Percentiles rank a stretch among this genome's conserved stretches.
These are phyloP conservation scores for Fraxinus latifolia DNA, from an alignment of 305 asterid genomes.

Conservation along the genomic window DNA sequence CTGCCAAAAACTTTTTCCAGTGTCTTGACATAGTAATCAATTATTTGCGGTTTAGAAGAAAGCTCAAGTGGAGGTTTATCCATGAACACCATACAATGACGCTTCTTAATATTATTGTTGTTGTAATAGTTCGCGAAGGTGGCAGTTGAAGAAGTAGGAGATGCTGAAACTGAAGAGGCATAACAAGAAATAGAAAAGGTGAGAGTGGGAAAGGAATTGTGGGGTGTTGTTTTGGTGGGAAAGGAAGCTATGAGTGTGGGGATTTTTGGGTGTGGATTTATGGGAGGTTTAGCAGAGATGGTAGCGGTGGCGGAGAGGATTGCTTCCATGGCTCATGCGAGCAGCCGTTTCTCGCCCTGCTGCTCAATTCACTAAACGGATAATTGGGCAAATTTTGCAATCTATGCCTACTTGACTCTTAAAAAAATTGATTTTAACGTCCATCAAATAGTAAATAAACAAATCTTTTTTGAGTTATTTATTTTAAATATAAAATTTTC, in stretches of 20 bases:
- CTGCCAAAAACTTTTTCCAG: slow-evolving; percentile 64
- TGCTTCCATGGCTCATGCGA: background rate
- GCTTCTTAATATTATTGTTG: background rate
- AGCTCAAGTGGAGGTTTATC: slow-evolving; percentile 49
- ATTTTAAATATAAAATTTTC: background rate
- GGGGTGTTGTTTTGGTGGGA: slow-evolving; percentile 18
- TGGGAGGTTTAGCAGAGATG: slow-evolving; percentile 31
- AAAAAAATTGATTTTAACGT: too few species aligned
- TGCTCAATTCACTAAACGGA: background rate
- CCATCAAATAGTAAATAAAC: background rate
- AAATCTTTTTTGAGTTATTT: too few species aligned
- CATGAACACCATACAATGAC: slow-evolving; percentile 76
- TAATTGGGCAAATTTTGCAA: background rate
- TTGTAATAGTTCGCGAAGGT: slow-evolving; percentile 1
- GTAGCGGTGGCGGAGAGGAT: slow-evolving; percentile 20
- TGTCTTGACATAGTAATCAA: slow-evolving; percentile 64
- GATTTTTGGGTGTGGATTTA: slow-evolving; percentile 22
- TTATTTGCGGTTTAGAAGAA: slow-evolving; percentile 47
- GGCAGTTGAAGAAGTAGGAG: slow-evolving; percentile 26
- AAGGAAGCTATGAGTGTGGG: slow-evolving; percentile 20
- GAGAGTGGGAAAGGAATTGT: slow-evolving; percentile 2
- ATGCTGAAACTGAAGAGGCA: slow-evolving; percentile 26
- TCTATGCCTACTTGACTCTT: background rate
- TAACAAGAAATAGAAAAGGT: slow-evolving; percentile 23
- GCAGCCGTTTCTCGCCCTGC: background rate